Base-by-base conservation (phyloP, 768 basidiomycete genomes). In the Phylloporus sp. region DNA sequence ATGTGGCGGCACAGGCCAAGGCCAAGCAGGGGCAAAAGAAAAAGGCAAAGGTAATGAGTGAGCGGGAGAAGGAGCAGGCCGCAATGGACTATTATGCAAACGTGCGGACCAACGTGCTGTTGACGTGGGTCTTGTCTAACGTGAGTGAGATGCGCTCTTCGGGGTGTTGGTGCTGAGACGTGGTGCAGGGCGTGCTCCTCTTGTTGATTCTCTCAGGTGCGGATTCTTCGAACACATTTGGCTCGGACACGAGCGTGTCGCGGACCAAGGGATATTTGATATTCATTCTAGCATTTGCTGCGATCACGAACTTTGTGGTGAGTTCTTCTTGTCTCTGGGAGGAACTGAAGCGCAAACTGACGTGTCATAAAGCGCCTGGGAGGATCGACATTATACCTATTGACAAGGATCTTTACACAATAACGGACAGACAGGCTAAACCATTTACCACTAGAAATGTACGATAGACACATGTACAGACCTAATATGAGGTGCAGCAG, bases 41-140 rank as follows among this genome's bases (percentile, higher is more conserved):
- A 2, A 56, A 57, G 15, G 64, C n/a, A 5, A 63, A 59, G 26
- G 54, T 22, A 31, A 68, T 70, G 53, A 79, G 67, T 23, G 69
- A 74, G 16, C 77, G 80, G 12, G 88, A 91, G 66, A 82, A 76
- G 63, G 88, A 91, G 57, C 79, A 84, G 56, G 79, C 77, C 2
- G 88, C 88, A 10, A 86, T 84, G 62, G 89, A 91, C 59, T 94
- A 93, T 70, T 95, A 93, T 67, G 89, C 91, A 1, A 85, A 84
- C 60, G 88, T 94, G 48, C 74, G 91, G 56, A 92, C 91, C 7
- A 92, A 93, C 70, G 87, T 77, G 29, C 68, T 95, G 39, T 73
- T 95, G 49, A 72, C 79, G 4, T 94, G 92, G 92, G 88, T 89
- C 4, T 62, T 94, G 54, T 86, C 89, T 24, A 94, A 94, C 62